A percentile compares a stretch with the other conserved stretches of the same genome.
Conservation (phyloP, 2,329 filamentous ascomycete genomes). For the Fusarium sp. region DNA sequence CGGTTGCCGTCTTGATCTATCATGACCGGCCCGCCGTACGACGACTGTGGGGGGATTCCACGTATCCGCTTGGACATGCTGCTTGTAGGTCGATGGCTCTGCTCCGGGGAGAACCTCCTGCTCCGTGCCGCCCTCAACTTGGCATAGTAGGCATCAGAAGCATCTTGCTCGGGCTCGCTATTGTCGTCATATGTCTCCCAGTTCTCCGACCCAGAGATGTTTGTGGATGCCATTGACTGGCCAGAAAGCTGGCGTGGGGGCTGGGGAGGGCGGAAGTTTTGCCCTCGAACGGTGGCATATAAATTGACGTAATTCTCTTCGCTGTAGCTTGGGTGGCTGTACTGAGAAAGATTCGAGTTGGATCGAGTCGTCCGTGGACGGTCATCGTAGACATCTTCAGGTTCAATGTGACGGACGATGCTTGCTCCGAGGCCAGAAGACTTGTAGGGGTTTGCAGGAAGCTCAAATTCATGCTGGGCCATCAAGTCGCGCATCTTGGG, state of each 20-base stretch:
- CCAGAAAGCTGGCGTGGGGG: constrained; percentile 68
- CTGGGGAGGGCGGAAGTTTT: constrained; percentile 52
- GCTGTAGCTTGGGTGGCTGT: constrained; percentile 46
- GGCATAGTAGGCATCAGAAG: constrained; percentile 80
- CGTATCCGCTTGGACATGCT: constrained; percentile 63
- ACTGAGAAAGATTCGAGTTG: constrained; percentile 53
- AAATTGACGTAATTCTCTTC: constrained; percentile 51
- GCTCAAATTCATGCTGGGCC: constrained; percentile 61
- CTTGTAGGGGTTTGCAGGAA: constrained; percentile 60
- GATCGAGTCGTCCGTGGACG: constrained; percentile 49
- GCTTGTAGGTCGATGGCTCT: constrained; percentile 52
- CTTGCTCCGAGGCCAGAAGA: constrained; percentile 60
- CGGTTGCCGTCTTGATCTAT: constrained; percentile 68
- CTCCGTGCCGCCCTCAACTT: constrained; percentile 74
- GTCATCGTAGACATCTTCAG: constrained; percentile 90
- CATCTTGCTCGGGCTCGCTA: constrained; percentile 79
- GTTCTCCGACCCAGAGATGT: constrained; percentile 86
- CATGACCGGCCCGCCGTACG: constrained; percentile 58
- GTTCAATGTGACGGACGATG: constrained; percentile 68
- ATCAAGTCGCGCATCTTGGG: constrained; percentile 90
- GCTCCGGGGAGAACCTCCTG: constrained; percentile 69
- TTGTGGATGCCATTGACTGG: constrained; percentile 79
- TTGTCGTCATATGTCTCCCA: constrained; percentile 96
- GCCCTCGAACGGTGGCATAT: constrained; percentile 54
- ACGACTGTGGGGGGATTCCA: constrained; percentile 60